Conservation (phyloP, 2,329 filamentous ascomycete species). For the Fusarium sp. region DNA sequence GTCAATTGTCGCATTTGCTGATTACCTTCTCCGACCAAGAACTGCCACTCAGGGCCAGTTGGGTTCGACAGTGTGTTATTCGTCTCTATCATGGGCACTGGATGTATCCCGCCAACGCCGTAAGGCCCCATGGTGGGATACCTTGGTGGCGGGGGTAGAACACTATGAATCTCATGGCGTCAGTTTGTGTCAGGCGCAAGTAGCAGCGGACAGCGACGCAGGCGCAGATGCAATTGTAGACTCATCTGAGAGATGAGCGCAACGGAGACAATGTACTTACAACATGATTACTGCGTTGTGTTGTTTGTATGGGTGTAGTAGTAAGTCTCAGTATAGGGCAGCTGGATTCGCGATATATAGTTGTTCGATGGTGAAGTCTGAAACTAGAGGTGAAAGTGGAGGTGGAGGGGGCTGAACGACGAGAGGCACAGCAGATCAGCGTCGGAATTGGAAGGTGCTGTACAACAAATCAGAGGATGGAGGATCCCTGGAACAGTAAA, state of each 20-base stretch:
- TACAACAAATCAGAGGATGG: background rate
- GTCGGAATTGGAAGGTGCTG: constrained; percentile 28
- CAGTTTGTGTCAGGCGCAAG: constrained; percentile 38
- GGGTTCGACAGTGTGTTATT: constrained; percentile 89
- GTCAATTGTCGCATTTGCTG: constrained; percentile 12
- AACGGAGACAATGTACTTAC: constrained; percentile 36
- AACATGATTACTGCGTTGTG: constrained; percentile 41
- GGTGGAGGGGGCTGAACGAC: constrained; percentile 27
- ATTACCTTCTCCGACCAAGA: constrained; percentile 91
- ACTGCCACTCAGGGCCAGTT: constrained; percentile 84
- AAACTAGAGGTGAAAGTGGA: constrained; percentile 11
- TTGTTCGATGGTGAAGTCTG: constrained; percentile 13
- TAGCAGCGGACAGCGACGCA: constrained; percentile 5
- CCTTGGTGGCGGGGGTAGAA: constrained; percentile 86
- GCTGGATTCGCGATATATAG: constrained; percentile 30
- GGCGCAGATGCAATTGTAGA: background rate
- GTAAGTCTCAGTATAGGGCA: background rate
- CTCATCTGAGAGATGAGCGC: background rate
- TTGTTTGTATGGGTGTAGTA: background rate
- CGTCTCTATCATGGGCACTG: constrained; percentile 87
- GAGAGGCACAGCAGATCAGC: constrained; percentile 34
- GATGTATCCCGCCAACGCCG: constrained; percentile 75
- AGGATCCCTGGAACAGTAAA: background rate
- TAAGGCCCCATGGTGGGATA: constrained; percentile 82
- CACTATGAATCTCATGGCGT: constrained; percentile 63